Evolutionary conservation across 306 rosid species (phyloP), one percentile per base, ranked within the genome.

Genomic region (Rubus parviflorus): DNA sequence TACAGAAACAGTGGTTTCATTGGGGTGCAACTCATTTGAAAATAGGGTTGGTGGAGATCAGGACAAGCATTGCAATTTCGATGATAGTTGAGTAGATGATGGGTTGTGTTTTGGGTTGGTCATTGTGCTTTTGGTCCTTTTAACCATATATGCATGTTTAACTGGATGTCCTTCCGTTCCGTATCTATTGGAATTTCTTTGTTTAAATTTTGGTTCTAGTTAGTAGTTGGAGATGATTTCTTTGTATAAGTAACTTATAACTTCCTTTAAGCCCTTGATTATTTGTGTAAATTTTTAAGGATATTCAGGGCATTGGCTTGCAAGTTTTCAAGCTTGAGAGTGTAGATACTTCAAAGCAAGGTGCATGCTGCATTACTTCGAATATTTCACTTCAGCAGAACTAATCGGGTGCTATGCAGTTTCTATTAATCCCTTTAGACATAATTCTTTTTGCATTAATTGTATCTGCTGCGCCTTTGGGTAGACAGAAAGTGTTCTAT

Each of bases 301-400:
- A 93, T 75, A 93, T 93, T 76, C 94, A 96, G 68, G 98, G 98
- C 71, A 77, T 93, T 85, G 98, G 97, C 77, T 80, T 93, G 92
- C 98, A 91, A 38, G 97, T 90, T 84, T 88, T 94, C 73, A 93
- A 87, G 80, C 94, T 93, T 82, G 94, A 90, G 86, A 89, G 75
- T 77, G 81, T 72, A 35, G 91, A 88, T 71, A 72, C 85, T 73
- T 87, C 86, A 42, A 91, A 86, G 85, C 92, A 87, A 84, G 97
- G 98, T 93, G 70, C 70, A 68, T 52, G 37, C 78, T 53, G 14
- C 46, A n/a, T 51, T 62, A 38, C 37, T 54, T 40, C 8, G 17
- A 53, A 53, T 73, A 56, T 41, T 51, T 11, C 47, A 61, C 25
- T 10, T 53, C 16, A 16, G 40, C 11, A 5, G 30, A 15, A 25